Percentiles rank a stretch among this genome's conserved stretches.
These are phyloP conservation scores for Alnus glutinosa DNA, from an alignment of 306 rosid genomes.

Conservation along the genomic window DNA sequence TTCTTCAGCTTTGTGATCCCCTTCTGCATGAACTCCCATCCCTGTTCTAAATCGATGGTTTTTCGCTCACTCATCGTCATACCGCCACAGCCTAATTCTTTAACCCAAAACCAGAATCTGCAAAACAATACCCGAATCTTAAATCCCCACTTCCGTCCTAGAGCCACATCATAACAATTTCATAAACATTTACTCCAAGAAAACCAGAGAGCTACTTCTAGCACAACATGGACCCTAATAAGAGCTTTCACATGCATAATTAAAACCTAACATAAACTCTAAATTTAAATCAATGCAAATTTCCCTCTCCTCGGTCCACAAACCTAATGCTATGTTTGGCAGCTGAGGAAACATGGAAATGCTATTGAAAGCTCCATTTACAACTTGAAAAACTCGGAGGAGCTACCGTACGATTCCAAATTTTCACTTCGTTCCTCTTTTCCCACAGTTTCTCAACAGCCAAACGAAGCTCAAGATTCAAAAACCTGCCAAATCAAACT, in stretches of 20 bases:
- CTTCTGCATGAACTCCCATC: constrained; percentile 41
- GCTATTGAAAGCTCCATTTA: background rate
- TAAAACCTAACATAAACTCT: background rate
- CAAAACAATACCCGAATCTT: constrained; percentile 18
- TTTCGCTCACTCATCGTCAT: constrained; percentile 37
- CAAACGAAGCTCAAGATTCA: constrained; percentile 17
- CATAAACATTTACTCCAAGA: background rate
- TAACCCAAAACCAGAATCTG: constrained; percentile 27
- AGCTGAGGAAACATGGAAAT: background rate
- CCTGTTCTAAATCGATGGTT: constrained; percentile 27
- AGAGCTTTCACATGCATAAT: background rate
- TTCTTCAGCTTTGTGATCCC: constrained; percentile 48
- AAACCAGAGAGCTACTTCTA: background rate
- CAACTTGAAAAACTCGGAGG: background rate
- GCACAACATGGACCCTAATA: background rate
- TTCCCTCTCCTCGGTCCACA: background rate
- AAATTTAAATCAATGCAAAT: background rate
- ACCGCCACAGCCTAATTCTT: constrained; percentile 6
- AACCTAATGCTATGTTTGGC: constrained; percentile 30
- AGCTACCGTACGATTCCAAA: background rate
- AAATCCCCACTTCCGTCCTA: background rate
- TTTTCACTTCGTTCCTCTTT: background rate
- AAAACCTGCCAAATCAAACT: constrained; percentile 1
- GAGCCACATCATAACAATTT: background rate
- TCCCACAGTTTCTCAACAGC: constrained; percentile 4